Evolutionary conservation across 495 filamentous ascomycete species (phyloP).

Genomic region (Trichoderma parareesei): DNA sequence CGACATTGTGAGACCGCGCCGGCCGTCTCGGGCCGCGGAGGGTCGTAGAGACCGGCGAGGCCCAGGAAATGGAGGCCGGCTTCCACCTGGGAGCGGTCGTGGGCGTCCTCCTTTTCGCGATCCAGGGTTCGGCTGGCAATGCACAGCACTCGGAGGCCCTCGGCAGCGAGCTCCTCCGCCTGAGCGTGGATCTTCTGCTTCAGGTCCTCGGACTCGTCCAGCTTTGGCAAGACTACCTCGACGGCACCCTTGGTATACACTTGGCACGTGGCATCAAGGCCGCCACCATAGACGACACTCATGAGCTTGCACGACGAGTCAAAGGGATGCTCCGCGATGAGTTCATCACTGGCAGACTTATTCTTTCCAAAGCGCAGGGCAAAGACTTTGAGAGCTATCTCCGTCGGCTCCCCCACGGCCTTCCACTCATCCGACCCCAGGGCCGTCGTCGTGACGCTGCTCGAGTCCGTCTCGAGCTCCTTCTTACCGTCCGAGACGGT

Average conservation of each 20-base stretch:
- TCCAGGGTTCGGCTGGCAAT: constrained; percentile 32
- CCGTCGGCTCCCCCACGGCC: constrained; percentile 48
- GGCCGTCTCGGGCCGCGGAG: constrained; percentile 59
- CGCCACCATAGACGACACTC: constrained; percentile 43
- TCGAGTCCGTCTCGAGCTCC: constrained; percentile 25
- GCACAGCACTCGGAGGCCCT: constrained; percentile 51
- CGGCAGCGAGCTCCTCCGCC: constrained; percentile 45
- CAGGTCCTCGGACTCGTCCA: constrained; percentile 26
- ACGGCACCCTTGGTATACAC: constrained; percentile 51
- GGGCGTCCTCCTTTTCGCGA: constrained; percentile 22
- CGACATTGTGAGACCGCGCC: constrained; percentile 44
- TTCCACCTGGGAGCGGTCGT: constrained; percentile 44
- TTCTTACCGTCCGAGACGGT: constrained; percentile 50
- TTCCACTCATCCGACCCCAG: constrained; percentile 37
- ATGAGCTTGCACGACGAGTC: constrained; percentile 55
- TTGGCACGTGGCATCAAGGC: constrained; percentile 20
- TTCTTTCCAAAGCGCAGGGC: constrained; percentile 30
- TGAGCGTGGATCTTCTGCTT: constrained; percentile 29
- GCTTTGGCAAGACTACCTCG: constrained; percentile 42
- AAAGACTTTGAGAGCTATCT: constrained; percentile 46
- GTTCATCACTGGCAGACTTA: constrained; percentile 20
- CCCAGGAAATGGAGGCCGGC: constrained; percentile 54
- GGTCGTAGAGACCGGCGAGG: constrained; percentile 66
- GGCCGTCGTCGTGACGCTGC: constrained; percentile 26
- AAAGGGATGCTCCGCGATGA: constrained; percentile 50